phyloP scores from a whole-genome alignment of 306 rosid species.

The Fagus sylvatica region DNA sequence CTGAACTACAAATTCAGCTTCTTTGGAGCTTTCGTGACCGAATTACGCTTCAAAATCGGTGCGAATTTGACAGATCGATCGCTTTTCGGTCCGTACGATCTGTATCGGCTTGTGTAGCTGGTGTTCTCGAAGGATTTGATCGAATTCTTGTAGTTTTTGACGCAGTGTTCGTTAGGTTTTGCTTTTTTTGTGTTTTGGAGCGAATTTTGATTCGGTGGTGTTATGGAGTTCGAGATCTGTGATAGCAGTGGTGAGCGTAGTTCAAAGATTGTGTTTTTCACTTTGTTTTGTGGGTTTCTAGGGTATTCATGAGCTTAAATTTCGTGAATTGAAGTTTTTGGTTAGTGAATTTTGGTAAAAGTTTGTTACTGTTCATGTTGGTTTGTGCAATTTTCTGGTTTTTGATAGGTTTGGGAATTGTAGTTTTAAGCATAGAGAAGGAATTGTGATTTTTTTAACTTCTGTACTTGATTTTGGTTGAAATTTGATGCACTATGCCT shows the following conservation, averaged over 20 bases:
- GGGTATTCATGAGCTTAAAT: slow-evolving; percentile 11
- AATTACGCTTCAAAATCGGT: slow-evolving; percentile 1
- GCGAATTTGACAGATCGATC: slow-evolving; percentile 10
- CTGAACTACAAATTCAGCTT: slow-evolving; percentile 24
- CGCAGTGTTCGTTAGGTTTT: slow-evolving; percentile 14
- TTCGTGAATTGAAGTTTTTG: background rate
- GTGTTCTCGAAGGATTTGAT: slow-evolving; percentile 21
- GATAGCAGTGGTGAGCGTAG: slow-evolving; percentile 79
- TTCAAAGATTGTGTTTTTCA: slow-evolving; percentile 6
- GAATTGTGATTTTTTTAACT: background rate
- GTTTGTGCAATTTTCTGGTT: slow-evolving; percentile 8
- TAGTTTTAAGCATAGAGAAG: background rate
- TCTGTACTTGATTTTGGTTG: background rate
- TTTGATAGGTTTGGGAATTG: slow-evolving; percentile 6
- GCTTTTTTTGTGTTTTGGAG: background rate
- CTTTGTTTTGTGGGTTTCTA: slow-evolving; percentile 5
- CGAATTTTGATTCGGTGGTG: slow-evolving; percentile 17
- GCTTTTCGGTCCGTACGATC: slow-evolving; percentile 4
- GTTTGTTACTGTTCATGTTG: slow-evolving; percentile 1
- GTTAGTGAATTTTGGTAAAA: slow-evolving; percentile 2
- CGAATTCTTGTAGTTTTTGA: slow-evolving; percentile 21
- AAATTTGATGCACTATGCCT: background rate
- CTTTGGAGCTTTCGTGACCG: slow-evolving; percentile 18
- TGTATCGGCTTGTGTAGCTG: slow-evolving; percentile 8
- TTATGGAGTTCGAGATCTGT: slow-evolving; percentile 68